phyloP scores from a whole-genome alignment of 768 basidiomycete genomes.

The Mycena sanguinolenta region DNA sequence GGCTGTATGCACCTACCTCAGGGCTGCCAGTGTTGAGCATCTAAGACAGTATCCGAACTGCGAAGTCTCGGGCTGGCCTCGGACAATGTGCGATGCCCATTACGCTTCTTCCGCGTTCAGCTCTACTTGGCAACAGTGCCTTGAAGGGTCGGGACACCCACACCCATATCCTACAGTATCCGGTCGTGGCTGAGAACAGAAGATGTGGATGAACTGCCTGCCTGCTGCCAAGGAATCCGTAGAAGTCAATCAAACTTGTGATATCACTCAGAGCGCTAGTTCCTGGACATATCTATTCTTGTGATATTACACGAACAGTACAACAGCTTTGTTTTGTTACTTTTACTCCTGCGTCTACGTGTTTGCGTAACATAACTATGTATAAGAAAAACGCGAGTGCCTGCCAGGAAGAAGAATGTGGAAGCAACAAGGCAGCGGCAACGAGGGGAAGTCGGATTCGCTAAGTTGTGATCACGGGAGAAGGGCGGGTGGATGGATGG shows the following conservation, averaged over 20 bases:
- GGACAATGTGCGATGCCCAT: too few species aligned
- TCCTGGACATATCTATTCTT: conserved; percentile 15
- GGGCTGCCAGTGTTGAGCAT: conserved; percentile 4
- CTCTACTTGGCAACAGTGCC: too few species aligned
- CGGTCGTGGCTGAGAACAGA: too few species aligned
- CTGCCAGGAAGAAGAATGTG: conserved; percentile 20
- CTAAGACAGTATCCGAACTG: conserved; percentile 19
- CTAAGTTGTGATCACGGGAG: conserved; percentile 1
- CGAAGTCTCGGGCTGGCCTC: neutral
- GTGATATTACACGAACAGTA: conserved; percentile 18
- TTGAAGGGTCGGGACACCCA: too few species aligned
- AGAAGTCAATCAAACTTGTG: conserved; percentile 7
- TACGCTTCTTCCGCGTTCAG: conserved; percentile 4
- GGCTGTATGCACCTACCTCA: neutral
- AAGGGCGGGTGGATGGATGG: neutral
- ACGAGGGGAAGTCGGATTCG: neutral
- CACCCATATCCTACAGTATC: too few species aligned
- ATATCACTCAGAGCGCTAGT: neutral
- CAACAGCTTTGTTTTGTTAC: conserved; percentile 27
- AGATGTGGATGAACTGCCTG: too few species aligned
- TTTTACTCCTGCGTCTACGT: conserved; percentile 15
- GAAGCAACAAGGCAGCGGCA: conserved; percentile 15
- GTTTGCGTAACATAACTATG: neutral
- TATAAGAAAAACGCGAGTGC: conserved; percentile 14
- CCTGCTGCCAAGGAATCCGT: too few species aligned